phyloP scores from a whole-genome alignment of 192 early-diverging fungal species.

The Paraglomus brasilianum region DNA sequence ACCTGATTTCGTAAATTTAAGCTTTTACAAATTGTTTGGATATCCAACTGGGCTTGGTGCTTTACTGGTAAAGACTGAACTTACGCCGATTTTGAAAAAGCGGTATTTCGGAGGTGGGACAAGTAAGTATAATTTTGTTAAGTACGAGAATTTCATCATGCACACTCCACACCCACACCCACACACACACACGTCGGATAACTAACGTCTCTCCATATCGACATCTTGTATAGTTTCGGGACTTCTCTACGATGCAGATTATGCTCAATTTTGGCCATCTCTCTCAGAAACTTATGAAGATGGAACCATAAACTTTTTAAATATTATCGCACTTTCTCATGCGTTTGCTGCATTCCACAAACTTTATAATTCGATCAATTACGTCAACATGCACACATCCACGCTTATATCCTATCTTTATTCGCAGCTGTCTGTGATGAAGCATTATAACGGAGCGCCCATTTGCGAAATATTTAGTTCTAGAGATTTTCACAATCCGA shows the following conservation, averaged over 20 bases:
- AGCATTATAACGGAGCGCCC: conserved; percentile 52
- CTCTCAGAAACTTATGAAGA: conserved; percentile 59
- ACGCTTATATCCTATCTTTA: conserved; percentile 46
- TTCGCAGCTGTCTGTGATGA: conserved; percentile 44
- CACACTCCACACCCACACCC: too few relatives aligned
- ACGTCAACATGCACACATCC: conserved; percentile 49
- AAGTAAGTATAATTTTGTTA: not conserved
- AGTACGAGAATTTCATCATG: too few relatives aligned
- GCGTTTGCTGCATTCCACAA: conserved; percentile 57
- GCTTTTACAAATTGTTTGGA: conserved; percentile 91
- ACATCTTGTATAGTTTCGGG: too few relatives aligned
- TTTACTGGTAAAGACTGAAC: conserved; percentile 62
- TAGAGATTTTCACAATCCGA: conserved; percentile 29
- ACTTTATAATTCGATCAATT: conserved; percentile 44
- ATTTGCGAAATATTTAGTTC: conserved; percentile 48
- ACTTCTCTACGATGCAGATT: too few relatives aligned
- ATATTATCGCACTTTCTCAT: conserved; percentile 68
- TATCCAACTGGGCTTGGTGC: conserved; percentile 82
- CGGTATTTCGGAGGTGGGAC: conserved; percentile 82
- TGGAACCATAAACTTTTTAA: conserved; percentile 75
- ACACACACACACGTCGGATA: too few relatives aligned
- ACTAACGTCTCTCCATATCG: too few relatives aligned
- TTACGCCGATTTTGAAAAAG: conserved; percentile 48
- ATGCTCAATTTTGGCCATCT: too few relatives aligned
- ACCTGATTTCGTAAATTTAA: conserved; percentile 71